Conservation (phyloP, 352 stramenopile genomes). For the Phytopythium boreale region DNA sequence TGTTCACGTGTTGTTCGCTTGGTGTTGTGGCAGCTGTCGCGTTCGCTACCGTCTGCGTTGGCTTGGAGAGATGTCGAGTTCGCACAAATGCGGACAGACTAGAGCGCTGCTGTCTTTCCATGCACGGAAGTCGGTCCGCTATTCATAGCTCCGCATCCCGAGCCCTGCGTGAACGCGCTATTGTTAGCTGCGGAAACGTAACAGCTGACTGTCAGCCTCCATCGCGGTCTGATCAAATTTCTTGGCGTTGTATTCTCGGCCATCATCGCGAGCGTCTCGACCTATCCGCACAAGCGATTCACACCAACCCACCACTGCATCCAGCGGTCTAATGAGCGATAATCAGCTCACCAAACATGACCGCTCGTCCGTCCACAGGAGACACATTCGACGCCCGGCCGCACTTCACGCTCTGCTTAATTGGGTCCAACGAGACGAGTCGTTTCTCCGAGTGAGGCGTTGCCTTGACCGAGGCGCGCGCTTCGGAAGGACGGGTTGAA, state of each 20-base stretch:
- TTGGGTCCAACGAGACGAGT: constrained; percentile 32
- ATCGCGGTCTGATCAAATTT: background rate
- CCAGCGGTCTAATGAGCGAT: background rate
- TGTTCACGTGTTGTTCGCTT: background rate
- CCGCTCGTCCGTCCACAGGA: background rate
- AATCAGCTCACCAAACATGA: background rate
- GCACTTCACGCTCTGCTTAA: constrained; percentile 10
- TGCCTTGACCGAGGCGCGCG: constrained; percentile 29
- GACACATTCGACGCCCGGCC: background rate
- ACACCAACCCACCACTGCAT: background rate
- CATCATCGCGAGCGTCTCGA: too few species aligned
- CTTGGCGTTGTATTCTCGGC: background rate
- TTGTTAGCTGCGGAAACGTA: background rate
- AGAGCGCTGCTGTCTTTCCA: background rate
- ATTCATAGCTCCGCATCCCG: background rate
- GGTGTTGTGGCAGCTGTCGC: background rate
- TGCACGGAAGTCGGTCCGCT: background rate
- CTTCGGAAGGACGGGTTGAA: constrained; percentile 56
- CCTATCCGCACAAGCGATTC: background rate
- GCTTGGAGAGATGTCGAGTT: background rate
- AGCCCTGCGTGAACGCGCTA: background rate
- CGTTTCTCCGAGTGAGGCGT: constrained; percentile 15
- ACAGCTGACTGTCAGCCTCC: background rate
- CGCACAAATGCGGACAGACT: background rate
- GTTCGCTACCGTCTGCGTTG: background rate